Conservation (phyloP, 108 stramenopile species). For the Pseudonitzschia pungens region DNA sequence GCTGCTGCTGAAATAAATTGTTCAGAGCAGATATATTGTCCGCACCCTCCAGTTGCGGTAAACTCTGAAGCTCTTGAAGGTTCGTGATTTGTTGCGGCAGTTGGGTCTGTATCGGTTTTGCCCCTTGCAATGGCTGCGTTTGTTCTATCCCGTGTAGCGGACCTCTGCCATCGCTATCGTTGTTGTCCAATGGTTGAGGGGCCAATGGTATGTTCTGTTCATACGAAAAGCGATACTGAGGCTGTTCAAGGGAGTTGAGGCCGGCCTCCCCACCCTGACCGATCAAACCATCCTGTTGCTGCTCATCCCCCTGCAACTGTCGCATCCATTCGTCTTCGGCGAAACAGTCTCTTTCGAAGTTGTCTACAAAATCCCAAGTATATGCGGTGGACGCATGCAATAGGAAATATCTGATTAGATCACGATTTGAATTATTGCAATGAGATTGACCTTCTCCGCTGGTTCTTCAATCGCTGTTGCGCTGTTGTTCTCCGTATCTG, state of each 20-base stretch:
- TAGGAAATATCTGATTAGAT: not conserved
- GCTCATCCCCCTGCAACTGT: not conserved
- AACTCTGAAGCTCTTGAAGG: not conserved
- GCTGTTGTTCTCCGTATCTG: no score
- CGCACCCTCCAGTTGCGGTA: not conserved
- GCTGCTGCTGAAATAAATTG: slow-evolving; percentile 1
- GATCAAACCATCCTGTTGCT: not conserved
- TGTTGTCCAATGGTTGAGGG: not conserved
- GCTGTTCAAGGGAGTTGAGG: not conserved
- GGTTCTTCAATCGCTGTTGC: no score
- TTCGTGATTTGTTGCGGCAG: not conserved
- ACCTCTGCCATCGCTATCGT: not conserved
- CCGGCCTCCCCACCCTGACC: not conserved
- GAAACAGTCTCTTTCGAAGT: not conserved
- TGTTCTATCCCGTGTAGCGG: not conserved
- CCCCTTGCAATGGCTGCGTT: not conserved
- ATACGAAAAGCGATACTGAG: not conserved
- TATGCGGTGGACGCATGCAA: not conserved
- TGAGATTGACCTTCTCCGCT: no score
- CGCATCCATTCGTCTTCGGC: not conserved
- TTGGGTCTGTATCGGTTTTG: not conserved
- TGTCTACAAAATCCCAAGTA: not conserved
- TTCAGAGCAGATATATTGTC: not conserved
- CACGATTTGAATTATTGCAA: not conserved
- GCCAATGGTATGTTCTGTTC: not conserved